phyloP scores from a whole-genome alignment of 495 filamentous ascomycete species.

The Penicillium desertorum region DNA sequence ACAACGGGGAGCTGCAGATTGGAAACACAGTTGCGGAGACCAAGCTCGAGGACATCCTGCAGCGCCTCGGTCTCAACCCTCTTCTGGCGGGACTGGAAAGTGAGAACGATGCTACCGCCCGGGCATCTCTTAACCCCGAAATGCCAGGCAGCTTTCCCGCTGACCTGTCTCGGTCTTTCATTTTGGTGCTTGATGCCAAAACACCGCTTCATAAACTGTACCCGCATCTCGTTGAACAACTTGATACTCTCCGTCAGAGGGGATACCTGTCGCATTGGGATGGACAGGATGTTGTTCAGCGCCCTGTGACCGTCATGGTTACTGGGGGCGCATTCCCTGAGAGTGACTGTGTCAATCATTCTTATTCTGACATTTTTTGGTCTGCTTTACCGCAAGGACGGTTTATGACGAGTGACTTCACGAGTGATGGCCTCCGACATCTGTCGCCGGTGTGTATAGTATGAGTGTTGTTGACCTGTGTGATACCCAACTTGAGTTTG shows the following conservation, averaged over 20 bases:
- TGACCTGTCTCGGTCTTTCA: conserved; percentile 9
- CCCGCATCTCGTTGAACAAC: conserved; percentile 35
- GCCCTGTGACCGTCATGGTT: conserved; percentile 70
- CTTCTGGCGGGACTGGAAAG: conserved; percentile 12
- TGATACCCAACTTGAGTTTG: conserved; percentile 18
- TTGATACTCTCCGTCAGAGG: conserved; percentile 56
- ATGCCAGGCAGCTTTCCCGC: neutral
- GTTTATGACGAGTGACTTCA: conserved; percentile 2
- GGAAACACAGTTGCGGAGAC: conserved; percentile 43
- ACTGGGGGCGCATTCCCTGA: conserved; percentile 64
- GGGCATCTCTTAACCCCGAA: neutral
- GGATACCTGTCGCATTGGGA: conserved; percentile 60
- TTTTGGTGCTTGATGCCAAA: conserved; percentile 20
- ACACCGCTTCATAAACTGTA: conserved; percentile 15
- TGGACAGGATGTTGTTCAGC: conserved; percentile 39
- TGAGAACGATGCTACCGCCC: neutral
- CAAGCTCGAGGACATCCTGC: conserved; percentile 11
- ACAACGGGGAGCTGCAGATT: conserved; percentile 50
- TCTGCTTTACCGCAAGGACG: conserved; percentile 55
- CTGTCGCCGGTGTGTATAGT: conserved; percentile 18
- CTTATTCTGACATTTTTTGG: conserved; percentile 63
- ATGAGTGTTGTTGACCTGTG: conserved; percentile 12
- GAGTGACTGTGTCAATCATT: conserved; percentile 25
- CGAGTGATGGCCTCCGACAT: conserved; percentile 10
- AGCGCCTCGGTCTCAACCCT: conserved; percentile 17